Base-by-base conservation (phyloP, 805 yeast species). In the Candida maesae region DNA sequence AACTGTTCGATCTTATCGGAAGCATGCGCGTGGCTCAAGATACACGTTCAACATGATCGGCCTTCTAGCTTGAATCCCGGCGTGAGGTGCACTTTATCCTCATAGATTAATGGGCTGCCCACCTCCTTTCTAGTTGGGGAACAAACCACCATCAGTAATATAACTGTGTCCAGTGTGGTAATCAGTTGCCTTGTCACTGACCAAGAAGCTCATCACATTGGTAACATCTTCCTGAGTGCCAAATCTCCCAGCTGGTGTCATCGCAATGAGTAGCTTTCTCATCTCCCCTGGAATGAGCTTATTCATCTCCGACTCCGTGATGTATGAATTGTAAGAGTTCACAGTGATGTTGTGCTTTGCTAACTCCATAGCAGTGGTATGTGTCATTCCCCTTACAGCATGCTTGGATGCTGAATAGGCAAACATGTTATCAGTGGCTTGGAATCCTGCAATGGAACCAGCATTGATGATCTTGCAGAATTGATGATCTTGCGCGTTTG, bases 301-400 rank as follows among this genome's bases (percentile, higher is more conserved):
- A 55, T 59, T 51, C 59, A 67, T 56, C 40, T 64, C 63, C 2
- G 71, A 65, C 17, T 55, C 46, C n/a, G 64, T 66, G 38, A 60
- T 59, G 23, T 68, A 71, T n/a, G 70, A 70, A 43, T 63, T 60
- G 41, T 65, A 60, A 3, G 60, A 50, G 44, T 67, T 67, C n/a
- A 66, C 64, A 16, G 66, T 59, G 38, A 67, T 62, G 25, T 61
- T 58, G 19, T 60, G 38, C 8, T 52, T n/a, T 0, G 68, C 68
- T 41, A 59, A 52, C 44, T 67, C 71, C 29, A 59, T 53, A 8
- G 72, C 67, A 42, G 65, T 59, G 13, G 60, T 49, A 38, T 63
- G 63, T 5, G 68, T 64, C 21, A 67, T 47, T 15, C 56, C 60
- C 34, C 55, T 60, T 9, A 67, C 61, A 5, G 70, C 70, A 33